Evolutionary conservation across 306 rosid genomes (phyloP).

Genomic region (Heteromeles arbutifolia): DNA sequence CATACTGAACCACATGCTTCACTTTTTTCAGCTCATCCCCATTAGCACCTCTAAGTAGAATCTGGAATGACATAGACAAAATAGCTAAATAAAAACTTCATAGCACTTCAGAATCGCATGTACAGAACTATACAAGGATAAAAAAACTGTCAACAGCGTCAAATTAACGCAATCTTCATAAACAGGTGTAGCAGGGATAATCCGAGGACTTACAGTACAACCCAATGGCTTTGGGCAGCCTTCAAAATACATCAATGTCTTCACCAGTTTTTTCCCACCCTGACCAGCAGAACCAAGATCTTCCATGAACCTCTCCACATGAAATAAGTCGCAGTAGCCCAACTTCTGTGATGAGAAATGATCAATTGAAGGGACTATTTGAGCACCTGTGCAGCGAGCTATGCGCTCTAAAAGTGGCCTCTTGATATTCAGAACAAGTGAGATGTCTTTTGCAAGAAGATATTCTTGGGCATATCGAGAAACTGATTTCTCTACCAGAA

Average conservation of each 20-base stretch:
- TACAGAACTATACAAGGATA: not conserved
- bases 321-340: slow-evolving; percentile 83
- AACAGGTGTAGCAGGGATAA: not conserved
- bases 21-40: slow-evolving; percentile 82
- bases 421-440: slow-evolving; percentile 87
- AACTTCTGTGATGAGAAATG: slow-evolving; percentile 72
- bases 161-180: not conserved
- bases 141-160: not conserved
- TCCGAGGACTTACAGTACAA: slow-evolving; percentile 74
- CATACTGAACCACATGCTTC: slow-evolving; percentile 93
- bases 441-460: slow-evolving; percentile 81
- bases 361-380: slow-evolving; percentile 75
- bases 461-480: slow-evolving; percentile 93
- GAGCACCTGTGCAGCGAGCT: slow-evolving; percentile 91
- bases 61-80: slow-evolving; percentile 44
- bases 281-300: slow-evolving; percentile 55
- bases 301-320: slow-evolving; percentile 70
- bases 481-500: slow-evolving; percentile 94
- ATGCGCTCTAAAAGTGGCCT: slow-evolving; percentile 83
- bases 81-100: slow-evolving; percentile 22
- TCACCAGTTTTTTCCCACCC: slow-evolving; percentile 60
- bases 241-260: slow-evolving; percentile 93
- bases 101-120: not conserved
- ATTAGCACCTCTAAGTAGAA: slow-evolving; percentile 84
- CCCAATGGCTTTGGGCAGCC: slow-evolving; percentile 99